Evolutionary conservation across 495 filamentous ascomycete species (phyloP), one percentile per base, ranked within the genome.

Genomic region (Trichocladium antarcticum): DNA sequence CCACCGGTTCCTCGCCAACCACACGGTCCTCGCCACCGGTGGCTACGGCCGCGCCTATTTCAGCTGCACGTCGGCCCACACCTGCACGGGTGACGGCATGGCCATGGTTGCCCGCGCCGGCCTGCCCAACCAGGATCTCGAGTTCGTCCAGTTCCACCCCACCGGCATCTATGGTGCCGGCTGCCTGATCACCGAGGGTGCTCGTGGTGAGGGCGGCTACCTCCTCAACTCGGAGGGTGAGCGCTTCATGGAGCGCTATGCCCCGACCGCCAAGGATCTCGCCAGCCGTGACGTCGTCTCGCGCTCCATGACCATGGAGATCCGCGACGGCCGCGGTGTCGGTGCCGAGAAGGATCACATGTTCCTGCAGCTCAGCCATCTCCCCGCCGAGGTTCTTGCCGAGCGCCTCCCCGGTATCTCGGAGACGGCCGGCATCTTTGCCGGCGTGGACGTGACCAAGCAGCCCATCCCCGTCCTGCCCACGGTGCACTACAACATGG

Each of bases 401-500:
- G 90, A 97, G 68, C 87, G 90, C 73, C 85, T 97, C 46, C 90
- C 90, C 47, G 90, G 90, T 79, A 97, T 97, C 66, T 95, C 92
- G 24, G 90, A 97, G 75, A 97, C 92, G 31, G 90, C 90, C 37
- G 84, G 84, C 52, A 95, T 97, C 63, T 97, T 97, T 73, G 75
- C 90, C 31, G 90, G 90, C 66, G 89, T 97, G 59, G 92, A 97
- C 65, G 89, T 97, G 55, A 82, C 81, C 64, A 95, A 93, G 74
- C 84, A 95, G 68, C 90, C 90, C 55, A 97, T 97, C 60, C 90
- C 90, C 47, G 92, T 97, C 56, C 76, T 97, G 48, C 90, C 90
- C 42, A 97, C 90, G 38, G 92, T 95, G 60, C 92, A 97, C 75
- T 97, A 97, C 78, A 95, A 95, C 79, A 97, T 97, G 90, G 90